phyloP scores from a whole-genome alignment of 2,329 filamentous ascomycete genomes.

The Scedosporium aurantiacum region DNA sequence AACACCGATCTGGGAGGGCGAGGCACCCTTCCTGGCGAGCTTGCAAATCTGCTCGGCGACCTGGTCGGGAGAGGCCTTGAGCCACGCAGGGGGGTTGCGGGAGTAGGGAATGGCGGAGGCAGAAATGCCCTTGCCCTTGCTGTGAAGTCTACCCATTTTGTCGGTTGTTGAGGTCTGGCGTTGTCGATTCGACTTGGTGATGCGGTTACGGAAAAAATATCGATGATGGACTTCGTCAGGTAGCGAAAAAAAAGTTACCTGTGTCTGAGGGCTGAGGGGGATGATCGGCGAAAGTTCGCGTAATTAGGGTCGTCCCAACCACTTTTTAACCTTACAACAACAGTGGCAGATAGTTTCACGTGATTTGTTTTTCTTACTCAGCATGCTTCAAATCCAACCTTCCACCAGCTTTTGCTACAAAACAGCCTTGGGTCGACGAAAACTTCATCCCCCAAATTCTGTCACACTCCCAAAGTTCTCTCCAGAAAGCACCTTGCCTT shows the following conservation, averaged over 20 bases:
- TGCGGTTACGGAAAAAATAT: constrained; percentile 11
- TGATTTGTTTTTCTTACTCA: no score
- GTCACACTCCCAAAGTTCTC: no score
- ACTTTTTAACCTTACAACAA: background rate
- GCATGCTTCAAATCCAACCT: no score
- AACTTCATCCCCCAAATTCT: no score
- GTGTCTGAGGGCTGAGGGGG: constrained; percentile 9
- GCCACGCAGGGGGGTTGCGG: constrained; percentile 81
- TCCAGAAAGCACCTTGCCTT: no score
- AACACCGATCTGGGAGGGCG: constrained; percentile 98
- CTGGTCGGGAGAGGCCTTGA: constrained; percentile 98
- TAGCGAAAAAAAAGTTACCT: constrained; percentile 2
- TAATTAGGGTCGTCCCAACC: constrained; percentile 29
- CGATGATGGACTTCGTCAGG: constrained; percentile 9
- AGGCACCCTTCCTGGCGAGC: constrained; percentile 97
- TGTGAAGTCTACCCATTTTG: constrained; percentile 96
- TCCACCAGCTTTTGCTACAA: no score
- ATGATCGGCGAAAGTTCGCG: constrained; percentile 27
- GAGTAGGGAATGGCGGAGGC: constrained; percentile 95
- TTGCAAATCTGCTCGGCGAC: constrained; percentile 99
- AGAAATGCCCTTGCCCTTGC: constrained; percentile 98
- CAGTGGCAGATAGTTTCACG: background rate
- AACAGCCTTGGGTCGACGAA: no score
- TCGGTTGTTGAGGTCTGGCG: constrained; percentile 21
- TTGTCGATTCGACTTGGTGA: constrained; percentile 11